Evolutionary conservation across 768 basidiomycete species (phyloP), one percentile per base, ranked within the genome.

Genomic region (Termitomyces sp.): DNA sequence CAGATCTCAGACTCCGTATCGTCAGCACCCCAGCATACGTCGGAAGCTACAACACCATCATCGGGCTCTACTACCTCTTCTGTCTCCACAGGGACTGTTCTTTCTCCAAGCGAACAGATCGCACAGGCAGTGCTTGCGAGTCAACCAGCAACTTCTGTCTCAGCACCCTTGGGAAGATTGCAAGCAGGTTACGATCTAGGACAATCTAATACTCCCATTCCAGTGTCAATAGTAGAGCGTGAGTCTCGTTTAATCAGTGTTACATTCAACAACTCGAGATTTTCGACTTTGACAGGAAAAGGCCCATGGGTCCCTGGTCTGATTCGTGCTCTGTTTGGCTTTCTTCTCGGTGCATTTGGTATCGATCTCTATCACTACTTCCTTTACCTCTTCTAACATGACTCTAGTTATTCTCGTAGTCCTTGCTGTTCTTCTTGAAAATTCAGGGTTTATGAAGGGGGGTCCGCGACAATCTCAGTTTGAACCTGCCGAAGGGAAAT

Each of bases 381-480:
- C 35, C 12, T 52, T 32, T 27, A 27, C 21, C 35, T 35, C 23
- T 17, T 54, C 49, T 56, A 25, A 51, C 52, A 35, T 23, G n/a
- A 21, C 28, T 9, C 48, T 40, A 91, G 89, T 91, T 70, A 79
- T 93, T 67, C 75, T 98, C 55, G 91, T 95, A 52, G 78, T 95
- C 34, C 74, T 98, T 25, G 89, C 93, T 1, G 86, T 97, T 34
- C 78, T 97, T 63, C 82, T 98, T 63, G 96, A 98, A 72, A 95
- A 93, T 69, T 89, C 92, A 25, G 95, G 95, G 3, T 78, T 98
- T 41, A 83, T 97, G 76, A 96, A 96, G 74, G 85, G 89, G 5
- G 93, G 89, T 3, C 86, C 88, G 40, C 83, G 83, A 30, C 85
- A 88, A 58, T 73, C 86, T 27, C 87, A 95, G 63, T 98, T 94